These are phyloP conservation scores for Daldinia sp. DNA, from an alignment of 2,329 filamentous ascomycete species.

Conservation along the genomic window DNA sequence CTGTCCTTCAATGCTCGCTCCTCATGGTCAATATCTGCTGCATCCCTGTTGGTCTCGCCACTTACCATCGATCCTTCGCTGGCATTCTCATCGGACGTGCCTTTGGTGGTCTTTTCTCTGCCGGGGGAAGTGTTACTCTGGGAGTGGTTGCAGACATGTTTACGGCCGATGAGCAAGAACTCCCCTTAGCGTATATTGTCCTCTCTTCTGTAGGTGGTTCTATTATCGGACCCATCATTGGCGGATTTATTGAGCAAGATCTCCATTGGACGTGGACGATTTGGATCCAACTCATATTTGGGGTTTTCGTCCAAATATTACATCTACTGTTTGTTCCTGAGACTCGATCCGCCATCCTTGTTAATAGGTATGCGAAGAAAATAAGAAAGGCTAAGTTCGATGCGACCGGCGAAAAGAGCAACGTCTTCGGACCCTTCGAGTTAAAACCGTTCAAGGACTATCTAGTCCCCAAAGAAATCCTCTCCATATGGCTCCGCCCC, in stretches of 20 bases:
- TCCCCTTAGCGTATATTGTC: conserved; percentile 71
- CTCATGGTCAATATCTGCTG: conserved; percentile 68
- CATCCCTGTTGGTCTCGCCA: conserved; percentile 59
- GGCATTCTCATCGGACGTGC: conserved; percentile 59
- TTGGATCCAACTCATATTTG: conserved; percentile 71
- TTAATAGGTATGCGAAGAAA: conserved; percentile 69
- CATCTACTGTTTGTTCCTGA: conserved; percentile 67
- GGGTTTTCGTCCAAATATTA: conserved; percentile 65
- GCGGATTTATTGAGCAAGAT: conserved; percentile 63
- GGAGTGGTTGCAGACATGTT: conserved; percentile 75
- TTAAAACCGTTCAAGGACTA: conserved; percentile 53
- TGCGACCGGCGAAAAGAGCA: conserved; percentile 56
- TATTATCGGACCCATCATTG: conserved; percentile 65
- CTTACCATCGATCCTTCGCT: conserved; percentile 54
- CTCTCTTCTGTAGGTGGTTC: conserved; percentile 68
- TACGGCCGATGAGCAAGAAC: conserved; percentile 67
- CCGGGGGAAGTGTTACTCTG: conserved; percentile 73
- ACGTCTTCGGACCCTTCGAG: conserved; percentile 62
- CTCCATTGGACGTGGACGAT: conserved; percentile 70
- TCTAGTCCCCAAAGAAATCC: conserved; percentile 58
- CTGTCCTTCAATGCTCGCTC: conserved; percentile 63
- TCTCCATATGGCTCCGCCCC: conserved; percentile 68
- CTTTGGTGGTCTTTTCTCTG: conserved; percentile 68
- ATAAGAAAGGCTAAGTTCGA: conserved; percentile 55
- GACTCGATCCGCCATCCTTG: conserved; percentile 67